A percentile compares a stretch with the other conserved stretches of the same genome.
phyloP scores from a whole-genome alignment of 805 yeast genomes.

The Kodamaea laetipori region DNA sequence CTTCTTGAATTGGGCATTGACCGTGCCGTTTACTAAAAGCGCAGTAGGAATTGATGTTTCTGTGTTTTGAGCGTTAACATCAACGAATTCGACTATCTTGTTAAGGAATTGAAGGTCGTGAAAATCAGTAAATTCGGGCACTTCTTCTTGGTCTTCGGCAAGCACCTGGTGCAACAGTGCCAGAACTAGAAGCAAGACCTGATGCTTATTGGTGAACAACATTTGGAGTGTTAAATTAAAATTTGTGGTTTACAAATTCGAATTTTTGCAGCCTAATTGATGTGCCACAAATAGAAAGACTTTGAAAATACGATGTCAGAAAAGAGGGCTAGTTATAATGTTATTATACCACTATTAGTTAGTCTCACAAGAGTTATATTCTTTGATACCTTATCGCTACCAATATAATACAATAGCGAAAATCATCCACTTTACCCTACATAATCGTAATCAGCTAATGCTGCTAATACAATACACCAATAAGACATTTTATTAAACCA shows the following conservation, averaged over 20 bases:
- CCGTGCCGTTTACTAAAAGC: background rate
- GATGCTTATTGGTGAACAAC: conserved; percentile 5
- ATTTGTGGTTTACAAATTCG: conserved; percentile 4
- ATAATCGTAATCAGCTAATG: too few relatives aligned
- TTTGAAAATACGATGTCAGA: too few relatives aligned
- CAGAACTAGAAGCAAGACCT: conserved; percentile 2
- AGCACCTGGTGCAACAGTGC: background rate
- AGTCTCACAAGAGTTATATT: too few relatives aligned
- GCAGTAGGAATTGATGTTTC: background rate
- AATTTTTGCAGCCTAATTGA: conserved; percentile 10
- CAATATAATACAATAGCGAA: too few relatives aligned
- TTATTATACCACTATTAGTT: too few relatives aligned
- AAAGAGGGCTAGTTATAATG: too few relatives aligned
- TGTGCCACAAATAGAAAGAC: conserved; percentile 3
- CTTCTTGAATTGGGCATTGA: background rate
- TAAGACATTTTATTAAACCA: conserved; percentile 1
- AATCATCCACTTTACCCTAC: too few relatives aligned
- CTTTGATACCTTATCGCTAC: too few relatives aligned
- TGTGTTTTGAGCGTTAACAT: conserved; percentile 10
- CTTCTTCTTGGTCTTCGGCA: background rate
- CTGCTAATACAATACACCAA: too few relatives aligned
- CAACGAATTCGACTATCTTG: conserved; percentile 8
- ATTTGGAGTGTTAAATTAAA: conserved; percentile 1
- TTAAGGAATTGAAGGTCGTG: conserved; percentile 10
- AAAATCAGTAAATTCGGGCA: background rate